Conservation (phyloP, 2,329 filamentous ascomycete species). For the Hymenoscyphus infarciens region DNA sequence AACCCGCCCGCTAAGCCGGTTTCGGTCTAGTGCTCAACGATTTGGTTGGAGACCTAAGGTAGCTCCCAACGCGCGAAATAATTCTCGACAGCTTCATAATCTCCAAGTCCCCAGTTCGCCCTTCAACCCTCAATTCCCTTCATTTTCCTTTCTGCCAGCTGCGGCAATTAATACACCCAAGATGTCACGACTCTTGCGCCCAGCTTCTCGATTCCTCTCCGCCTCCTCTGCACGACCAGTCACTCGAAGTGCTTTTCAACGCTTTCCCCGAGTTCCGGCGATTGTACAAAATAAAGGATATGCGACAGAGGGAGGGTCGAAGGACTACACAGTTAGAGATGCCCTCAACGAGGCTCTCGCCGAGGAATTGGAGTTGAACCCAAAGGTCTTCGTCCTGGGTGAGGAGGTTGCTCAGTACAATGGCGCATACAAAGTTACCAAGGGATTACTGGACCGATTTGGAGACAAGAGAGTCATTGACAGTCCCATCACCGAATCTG, state of each 20-base stretch:
- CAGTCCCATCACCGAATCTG: slow-evolving; percentile 96
- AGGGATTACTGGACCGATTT: slow-evolving; percentile 94
- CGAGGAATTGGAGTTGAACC: slow-evolving; percentile 91
- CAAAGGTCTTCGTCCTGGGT: slow-evolving; percentile 92
- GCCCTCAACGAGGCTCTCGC: slow-evolving; percentile 96
- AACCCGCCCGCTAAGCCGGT: neutral
- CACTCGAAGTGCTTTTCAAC: slow-evolving; percentile 50
- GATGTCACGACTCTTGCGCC: slow-evolving; percentile 57
- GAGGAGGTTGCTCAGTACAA: slow-evolving; percentile 99
- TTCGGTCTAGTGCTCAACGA: neutral
- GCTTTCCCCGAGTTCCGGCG: slow-evolving; percentile 35
- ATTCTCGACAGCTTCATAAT: neutral
- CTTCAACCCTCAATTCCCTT: slow-evolving; percentile 15
- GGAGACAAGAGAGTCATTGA: slow-evolving; percentile 97
- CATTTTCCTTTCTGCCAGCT: slow-evolving; percentile 18
- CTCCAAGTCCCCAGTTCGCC: neutral
- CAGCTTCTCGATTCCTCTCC: slow-evolving; percentile 59
- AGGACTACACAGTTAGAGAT: slow-evolving; percentile 96
- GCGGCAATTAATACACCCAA: slow-evolving; percentile 22
- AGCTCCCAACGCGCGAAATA: slow-evolving; percentile 3
- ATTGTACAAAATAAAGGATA: slow-evolving; percentile 35
- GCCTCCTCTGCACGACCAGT: slow-evolving; percentile 46
- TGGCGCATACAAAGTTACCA: slow-evolving; percentile 99
- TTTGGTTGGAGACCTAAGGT: neutral
- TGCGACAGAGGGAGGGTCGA: slow-evolving; percentile 51